Base-by-base conservation (phyloP, 164 flowering plant species). In the Euptelea pleiosperma region DNA sequence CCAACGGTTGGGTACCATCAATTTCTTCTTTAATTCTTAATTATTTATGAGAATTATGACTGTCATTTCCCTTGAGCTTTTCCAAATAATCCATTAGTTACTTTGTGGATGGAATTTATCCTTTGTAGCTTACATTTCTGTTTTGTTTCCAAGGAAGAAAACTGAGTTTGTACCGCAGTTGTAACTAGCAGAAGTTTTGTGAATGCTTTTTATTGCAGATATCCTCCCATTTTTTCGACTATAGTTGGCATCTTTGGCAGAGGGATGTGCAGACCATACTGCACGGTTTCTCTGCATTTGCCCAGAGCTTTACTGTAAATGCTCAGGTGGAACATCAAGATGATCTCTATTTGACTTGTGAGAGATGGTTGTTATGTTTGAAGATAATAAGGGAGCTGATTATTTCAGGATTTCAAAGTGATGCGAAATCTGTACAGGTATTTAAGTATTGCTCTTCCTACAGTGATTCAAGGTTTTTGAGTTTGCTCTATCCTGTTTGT, bases 161-260 rank as follows among this genome's bases (percentile, higher is more conserved):
- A 19, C 21, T n/a, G 22, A n/a, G 2, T 54, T 42, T 56, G 16
- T 42, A 10, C 4, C 1, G 19, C 31, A 56, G 25, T 28, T 52
- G 14, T 45, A 37, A 46, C 31, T 44, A 29, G 40, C 11, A 36
- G 30, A 14, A 19, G 4, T 35, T 52, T 18, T 25, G 8, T 44
- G 33, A 26, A 50, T 53, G 44, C n/a, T 9, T 31, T 52, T 59
- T 41, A 10, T 72, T 68, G 86, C 97, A 93, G 98, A 90, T 93
- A 77, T 75, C 94, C 16, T 78, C 89, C 57, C 91, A 81, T 45
- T 74, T 93, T 63, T 90, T 93, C 53, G 89, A 87, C 58, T 87
- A 73, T 64, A 58, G 87, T 78, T 93, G 96, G 98, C 81, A 71
- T 65, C 87, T 87, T 56, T 93, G 98, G 98, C 89, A 86, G 79